phyloP scores from a whole-genome alignment of 805 yeast genomes.

The Candida railenensis region DNA sequence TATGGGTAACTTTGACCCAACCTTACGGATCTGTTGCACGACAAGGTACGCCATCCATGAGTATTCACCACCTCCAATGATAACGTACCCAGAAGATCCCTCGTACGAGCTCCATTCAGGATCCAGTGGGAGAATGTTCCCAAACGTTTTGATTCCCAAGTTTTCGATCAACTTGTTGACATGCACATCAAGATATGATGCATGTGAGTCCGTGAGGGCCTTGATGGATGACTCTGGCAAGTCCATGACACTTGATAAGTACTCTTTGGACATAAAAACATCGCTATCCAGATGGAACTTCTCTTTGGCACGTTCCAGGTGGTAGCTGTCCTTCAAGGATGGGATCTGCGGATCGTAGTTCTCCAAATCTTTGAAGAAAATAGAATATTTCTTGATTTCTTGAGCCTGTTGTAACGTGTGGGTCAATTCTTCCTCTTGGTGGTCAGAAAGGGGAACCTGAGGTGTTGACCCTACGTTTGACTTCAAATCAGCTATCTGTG shows the following conservation, averaged over 20 bases:
- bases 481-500: too few relatives aligned
- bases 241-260: slow-evolving; percentile 43
- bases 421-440: not conserved
- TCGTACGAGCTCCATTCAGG: slow-evolving; percentile 40
- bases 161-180: slow-evolving; percentile 27
- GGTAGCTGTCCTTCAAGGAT: slow-evolving; percentile 42
- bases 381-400: slow-evolving; percentile 17
- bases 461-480: too few relatives aligned
- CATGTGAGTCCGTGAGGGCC: slow-evolving; percentile 38
- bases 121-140: slow-evolving; percentile 27
- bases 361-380: slow-evolving; percentile 33
- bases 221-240: slow-evolving; percentile 32
- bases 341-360: slow-evolving; percentile 34
- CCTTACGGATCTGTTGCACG: slow-evolving; percentile 41
- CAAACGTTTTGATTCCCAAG: slow-evolving; percentile 31
- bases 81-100: slow-evolving; percentile 39
- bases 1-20: slow-evolving; percentile 48
- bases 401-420: not conserved
- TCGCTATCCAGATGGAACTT: slow-evolving; percentile 38
- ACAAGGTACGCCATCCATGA: slow-evolving; percentile 51
- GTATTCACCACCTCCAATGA: slow-evolving; percentile 54
- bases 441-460: not conserved
- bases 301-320: slow-evolving; percentile 43
- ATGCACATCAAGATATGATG: slow-evolving; percentile 28
- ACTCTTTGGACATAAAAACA: slow-evolving; percentile 45